A percentile compares a stretch with the other conserved stretches of the same genome.
Conservation (phyloP, 106 monocot genomes). For the Phalaenopsis equestris region DNA sequence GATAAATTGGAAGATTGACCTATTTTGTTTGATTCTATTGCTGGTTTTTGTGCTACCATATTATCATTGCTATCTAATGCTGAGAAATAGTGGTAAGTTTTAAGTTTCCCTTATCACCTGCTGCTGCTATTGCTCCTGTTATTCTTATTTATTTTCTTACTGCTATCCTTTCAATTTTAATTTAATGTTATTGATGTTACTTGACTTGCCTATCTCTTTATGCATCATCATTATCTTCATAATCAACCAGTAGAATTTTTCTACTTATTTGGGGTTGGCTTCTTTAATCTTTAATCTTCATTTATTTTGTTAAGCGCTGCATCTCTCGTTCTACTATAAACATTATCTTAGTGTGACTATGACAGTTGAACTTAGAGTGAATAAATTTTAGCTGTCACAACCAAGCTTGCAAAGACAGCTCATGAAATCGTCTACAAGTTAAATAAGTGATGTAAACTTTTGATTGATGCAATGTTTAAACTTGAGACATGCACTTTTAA, state of each 20-base stretch:
- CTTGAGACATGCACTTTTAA: neutral
- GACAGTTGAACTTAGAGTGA: too few relatives aligned
- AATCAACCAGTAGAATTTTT: neutral
- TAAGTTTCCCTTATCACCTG: neutral
- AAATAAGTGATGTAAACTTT: slow-evolving; percentile 1
- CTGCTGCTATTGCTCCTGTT: neutral
- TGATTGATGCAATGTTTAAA: neutral
- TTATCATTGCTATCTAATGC: slow-evolving; percentile 92
- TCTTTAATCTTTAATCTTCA: too few relatives aligned
- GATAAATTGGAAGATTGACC: slow-evolving; percentile 92
- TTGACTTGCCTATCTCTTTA: neutral
- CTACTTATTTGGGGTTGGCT: too few relatives aligned
- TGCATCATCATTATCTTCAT: neutral
- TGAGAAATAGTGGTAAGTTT: slow-evolving; percentile 61
- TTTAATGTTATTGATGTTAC: neutral
- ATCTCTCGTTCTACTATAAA: too few relatives aligned
- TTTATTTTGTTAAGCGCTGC: too few relatives aligned
- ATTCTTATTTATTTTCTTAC: slow-evolving; percentile 6
- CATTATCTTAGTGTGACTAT: too few relatives aligned
- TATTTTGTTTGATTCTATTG: slow-evolving; percentile 80
- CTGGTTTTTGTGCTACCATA: slow-evolving; percentile 84
- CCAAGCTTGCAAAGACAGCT: neutral
- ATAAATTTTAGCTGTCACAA: too few relatives aligned
- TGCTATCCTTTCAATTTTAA: neutral
- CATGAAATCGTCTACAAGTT: neutral